A percentile compares a stretch with the other conserved stretches of the same genome.
These are phyloP conservation scores for Litchi chinensis DNA, from an alignment of 345 rosid genomes.

Conservation along the genomic window DNA sequence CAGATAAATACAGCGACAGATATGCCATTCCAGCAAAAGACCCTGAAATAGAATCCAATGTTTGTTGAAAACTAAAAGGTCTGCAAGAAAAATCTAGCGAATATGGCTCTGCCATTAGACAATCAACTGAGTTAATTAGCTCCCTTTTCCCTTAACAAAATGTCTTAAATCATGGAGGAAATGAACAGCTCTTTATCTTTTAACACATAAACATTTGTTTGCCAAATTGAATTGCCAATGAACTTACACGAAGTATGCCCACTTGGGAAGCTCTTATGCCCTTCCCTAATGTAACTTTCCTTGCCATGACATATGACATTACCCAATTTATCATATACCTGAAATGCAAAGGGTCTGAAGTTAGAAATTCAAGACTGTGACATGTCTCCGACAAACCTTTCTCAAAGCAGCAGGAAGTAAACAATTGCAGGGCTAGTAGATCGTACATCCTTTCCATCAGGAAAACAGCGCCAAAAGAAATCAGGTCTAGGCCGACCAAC, in stretches of 20 bases:
- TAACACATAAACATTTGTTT: background rate
- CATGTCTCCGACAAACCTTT: background rate
- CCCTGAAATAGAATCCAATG: slow-evolving; percentile 40
- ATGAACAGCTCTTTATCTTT: slow-evolving; percentile 3
- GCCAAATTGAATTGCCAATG: background rate
- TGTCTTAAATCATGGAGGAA: background rate
- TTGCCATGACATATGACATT: slow-evolving; percentile 82
- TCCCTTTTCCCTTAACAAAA: background rate
- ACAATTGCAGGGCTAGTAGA: slow-evolving; percentile 16
- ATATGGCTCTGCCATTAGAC: background rate
- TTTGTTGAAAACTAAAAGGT: background rate
- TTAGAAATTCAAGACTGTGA: slow-evolving; percentile 18
- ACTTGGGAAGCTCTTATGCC: slow-evolving; percentile 92
- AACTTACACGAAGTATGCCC: slow-evolving; percentile 83
- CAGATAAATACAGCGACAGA: slow-evolving; percentile 63
- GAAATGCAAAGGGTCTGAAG: slow-evolving; percentile 20
- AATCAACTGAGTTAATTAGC: background rate
- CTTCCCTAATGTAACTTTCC: slow-evolving; percentile 68
- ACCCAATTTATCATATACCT: slow-evolving; percentile 69
- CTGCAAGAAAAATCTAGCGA: background rate
- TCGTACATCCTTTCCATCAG: slow-evolving; percentile 85
- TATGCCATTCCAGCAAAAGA: slow-evolving; percentile 72
- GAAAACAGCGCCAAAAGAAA: slow-evolving; percentile 97
- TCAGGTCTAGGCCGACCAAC: slow-evolving; percentile 94
- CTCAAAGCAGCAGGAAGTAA: slow-evolving; percentile 7